Percentiles rank a stretch among this genome's conserved stretches.
Evolutionary conservation across 352 stramenopile species (phyloP).

Genomic region (Phytophthora cryptogea): DNA sequence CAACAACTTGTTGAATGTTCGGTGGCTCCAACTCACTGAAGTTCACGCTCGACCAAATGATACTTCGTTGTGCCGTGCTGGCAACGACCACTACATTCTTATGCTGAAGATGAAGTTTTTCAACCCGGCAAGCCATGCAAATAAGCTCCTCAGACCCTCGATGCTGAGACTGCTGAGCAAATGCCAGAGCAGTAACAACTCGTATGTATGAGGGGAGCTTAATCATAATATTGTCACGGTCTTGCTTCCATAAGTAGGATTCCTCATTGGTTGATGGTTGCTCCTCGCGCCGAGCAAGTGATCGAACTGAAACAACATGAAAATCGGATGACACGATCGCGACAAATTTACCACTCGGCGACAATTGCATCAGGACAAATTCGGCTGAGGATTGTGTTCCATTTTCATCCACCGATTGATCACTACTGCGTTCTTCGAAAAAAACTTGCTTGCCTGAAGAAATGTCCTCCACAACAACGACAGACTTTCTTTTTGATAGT

Average conservation of each 20-base stretch:
- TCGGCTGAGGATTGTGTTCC: slow-evolving; percentile 7
- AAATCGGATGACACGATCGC: slow-evolving; percentile 33
- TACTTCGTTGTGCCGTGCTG: slow-evolving; percentile 10
- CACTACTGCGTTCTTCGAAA: slow-evolving; percentile 10
- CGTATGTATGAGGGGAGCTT: slow-evolving; percentile 10
- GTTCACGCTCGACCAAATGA: slow-evolving; percentile 31
- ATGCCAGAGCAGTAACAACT: slow-evolving; percentile 25
- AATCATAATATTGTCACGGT: slow-evolving; percentile 7
- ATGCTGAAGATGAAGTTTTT: neutral
- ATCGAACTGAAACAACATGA: slow-evolving; percentile 24
- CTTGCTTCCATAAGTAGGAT: neutral
- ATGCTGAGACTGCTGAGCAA: slow-evolving; percentile 8
- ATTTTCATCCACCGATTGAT: neutral
- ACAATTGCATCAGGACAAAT: slow-evolving; percentile 39
- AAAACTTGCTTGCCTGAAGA: slow-evolving; percentile 31
- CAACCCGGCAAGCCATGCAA: slow-evolving; percentile 32
- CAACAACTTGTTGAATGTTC: slow-evolving; percentile 22
- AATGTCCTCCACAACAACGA: slow-evolving; percentile 47
- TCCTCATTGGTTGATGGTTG: neutral
- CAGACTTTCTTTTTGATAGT: slow-evolving; percentile 20
- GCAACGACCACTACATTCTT: slow-evolving; percentile 16
- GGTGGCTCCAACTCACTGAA: slow-evolving; percentile 5
- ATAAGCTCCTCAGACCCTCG: slow-evolving; percentile 16
- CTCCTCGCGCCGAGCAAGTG: slow-evolving; percentile 3
- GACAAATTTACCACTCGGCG: slow-evolving; percentile 17